Conservation (phyloP, 805 yeast species). For the Metschnikowia lochheadii region DNA sequence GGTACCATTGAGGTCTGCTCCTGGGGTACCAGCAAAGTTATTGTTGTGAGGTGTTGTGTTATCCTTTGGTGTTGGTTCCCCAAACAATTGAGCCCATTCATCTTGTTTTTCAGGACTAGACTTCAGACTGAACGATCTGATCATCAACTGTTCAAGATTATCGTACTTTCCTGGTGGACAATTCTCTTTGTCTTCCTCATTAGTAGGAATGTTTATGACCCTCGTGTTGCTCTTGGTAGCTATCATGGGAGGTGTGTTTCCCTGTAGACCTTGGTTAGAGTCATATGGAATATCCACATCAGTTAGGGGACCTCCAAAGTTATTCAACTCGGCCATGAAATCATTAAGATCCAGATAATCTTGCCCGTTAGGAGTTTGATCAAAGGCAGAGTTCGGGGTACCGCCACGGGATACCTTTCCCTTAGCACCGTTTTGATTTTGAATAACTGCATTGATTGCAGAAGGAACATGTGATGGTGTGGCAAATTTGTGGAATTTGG, state of each 20-base stretch:
- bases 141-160: constrained; percentile 25
- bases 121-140: constrained; percentile 26
- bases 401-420: constrained; percentile 4
- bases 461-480: constrained; percentile 39
- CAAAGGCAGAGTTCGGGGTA: constrained; percentile 8
- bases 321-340: constrained; percentile 34
- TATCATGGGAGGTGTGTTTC: constrained; percentile 44
- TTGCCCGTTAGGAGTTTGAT: constrained; percentile 11
- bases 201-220: constrained; percentile 48
- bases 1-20: constrained; percentile 26
- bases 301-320: constrained; percentile 43
- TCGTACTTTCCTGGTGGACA: constrained; percentile 19
- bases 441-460: constrained; percentile 38
- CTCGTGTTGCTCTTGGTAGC: constrained; percentile 56
- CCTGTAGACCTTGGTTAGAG: constrained; percentile 11
- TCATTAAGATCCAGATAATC: constrained; percentile 37
- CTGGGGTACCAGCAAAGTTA: constrained; percentile 17
- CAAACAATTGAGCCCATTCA: constrained; percentile 45
- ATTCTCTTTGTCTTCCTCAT: constrained; percentile 27
- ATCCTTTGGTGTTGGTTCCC: constrained; percentile 39
- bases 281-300: constrained; percentile 40
- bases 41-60: constrained; percentile 7
- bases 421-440: constrained; percentile 10
- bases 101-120: constrained; percentile 33
- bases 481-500: constrained; percentile 28